phyloP scores from a whole-genome alignment of 805 yeast species.

The Jamesozyma spencerorum region DNA sequence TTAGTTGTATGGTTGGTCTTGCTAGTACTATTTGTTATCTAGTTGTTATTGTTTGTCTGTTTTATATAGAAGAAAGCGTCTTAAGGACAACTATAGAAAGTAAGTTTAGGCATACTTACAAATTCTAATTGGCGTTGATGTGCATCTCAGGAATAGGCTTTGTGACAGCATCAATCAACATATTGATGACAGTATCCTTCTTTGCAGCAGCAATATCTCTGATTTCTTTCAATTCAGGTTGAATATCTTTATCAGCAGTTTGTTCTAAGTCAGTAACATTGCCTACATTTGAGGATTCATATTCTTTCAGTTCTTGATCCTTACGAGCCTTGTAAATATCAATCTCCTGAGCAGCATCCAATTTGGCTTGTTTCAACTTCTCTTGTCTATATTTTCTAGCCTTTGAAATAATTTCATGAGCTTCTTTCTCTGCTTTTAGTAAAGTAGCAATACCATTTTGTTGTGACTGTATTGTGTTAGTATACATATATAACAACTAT shows the following conservation, averaged over 20 bases:
- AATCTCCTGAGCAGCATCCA: constrained; percentile 86
- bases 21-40: too few relatives aligned
- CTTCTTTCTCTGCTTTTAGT: constrained; percentile 81
- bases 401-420: constrained; percentile 89
- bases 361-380: constrained; percentile 86
- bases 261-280: constrained; percentile 44
- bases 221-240: constrained; percentile 61
- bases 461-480: constrained; percentile 15
- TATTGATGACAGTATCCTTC: constrained; percentile 57
- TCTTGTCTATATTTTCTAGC: constrained; percentile 76
- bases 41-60: too few relatives aligned
- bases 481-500: not conserved
- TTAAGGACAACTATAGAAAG: not conserved
- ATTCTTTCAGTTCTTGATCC: constrained; percentile 69
- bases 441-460: constrained; percentile 31
- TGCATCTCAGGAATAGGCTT: constrained; percentile 78
- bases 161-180: constrained; percentile 70
- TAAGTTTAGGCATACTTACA: not conserved
- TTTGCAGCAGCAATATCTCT: constrained; percentile 53
- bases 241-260: constrained; percentile 68
- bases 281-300: constrained; percentile 61
- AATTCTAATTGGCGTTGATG: constrained; percentile 50
- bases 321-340: constrained; percentile 75
- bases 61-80: too few relatives aligned
- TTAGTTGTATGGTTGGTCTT: too few relatives aligned